A percentile compares a stretch with the other conserved stretches of the same genome.
Conservation (phyloP, 2,329 filamentous ascomycete species). For the Colletotrichum costaricense region DNA sequence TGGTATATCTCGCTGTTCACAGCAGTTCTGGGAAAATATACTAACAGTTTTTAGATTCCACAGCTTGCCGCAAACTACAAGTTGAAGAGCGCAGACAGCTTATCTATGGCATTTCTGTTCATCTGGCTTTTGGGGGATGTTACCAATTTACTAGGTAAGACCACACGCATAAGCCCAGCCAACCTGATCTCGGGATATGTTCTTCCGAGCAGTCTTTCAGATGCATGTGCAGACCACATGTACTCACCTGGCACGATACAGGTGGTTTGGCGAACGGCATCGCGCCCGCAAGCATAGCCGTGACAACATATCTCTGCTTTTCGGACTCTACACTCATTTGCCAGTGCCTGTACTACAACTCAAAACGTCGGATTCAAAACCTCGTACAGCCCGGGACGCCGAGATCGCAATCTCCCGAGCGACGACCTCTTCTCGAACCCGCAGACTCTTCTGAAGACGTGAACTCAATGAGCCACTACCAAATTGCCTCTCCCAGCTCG, state of each 20-base stretch:
- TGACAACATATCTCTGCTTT: slow-evolving; percentile 19
- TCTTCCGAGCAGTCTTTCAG: background rate
- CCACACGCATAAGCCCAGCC: background rate
- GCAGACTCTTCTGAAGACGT: background rate
- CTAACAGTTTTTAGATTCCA: slow-evolving; percentile 2
- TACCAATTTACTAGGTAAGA: slow-evolving; percentile 19
- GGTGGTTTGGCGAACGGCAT: slow-evolving; percentile 17
- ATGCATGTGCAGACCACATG: background rate
- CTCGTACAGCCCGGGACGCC: background rate
- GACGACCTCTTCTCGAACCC: background rate
- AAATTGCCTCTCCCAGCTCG: background rate
- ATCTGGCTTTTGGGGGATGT: slow-evolving; percentile 21
- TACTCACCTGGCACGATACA: background rate
- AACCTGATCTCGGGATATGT: background rate
- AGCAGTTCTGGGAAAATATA: too few relatives aligned
- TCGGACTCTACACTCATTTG: slow-evolving; percentile 29
- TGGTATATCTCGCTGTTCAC: background rate
- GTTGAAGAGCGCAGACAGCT: slow-evolving; percentile 20
- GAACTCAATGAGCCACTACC: background rate
- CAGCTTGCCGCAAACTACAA: slow-evolving; percentile 23
- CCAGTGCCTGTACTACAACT: slow-evolving; percentile 24
- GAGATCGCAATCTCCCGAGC: background rate
- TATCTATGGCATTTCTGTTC: slow-evolving; percentile 27
- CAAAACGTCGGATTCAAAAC: background rate
- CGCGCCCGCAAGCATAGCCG: slow-evolving; percentile 18